A percentile compares a stretch with the other conserved stretches of the same genome.
phyloP scores from a whole-genome alignment of 1,284 basidiomycete species.

The Porogramme epimiltina region DNA sequence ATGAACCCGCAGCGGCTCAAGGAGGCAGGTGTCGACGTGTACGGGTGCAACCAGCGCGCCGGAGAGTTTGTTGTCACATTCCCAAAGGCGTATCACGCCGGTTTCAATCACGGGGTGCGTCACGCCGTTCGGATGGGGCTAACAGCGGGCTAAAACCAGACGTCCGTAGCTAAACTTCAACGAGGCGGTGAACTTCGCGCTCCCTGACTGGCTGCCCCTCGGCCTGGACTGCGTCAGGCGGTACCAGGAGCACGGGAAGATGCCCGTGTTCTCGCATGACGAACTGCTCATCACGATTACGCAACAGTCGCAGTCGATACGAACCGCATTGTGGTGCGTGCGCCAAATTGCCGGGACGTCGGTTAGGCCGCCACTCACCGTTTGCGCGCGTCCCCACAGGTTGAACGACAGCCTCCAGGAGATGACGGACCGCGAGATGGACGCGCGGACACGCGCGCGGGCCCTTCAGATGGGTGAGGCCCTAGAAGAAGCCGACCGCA shows the following conservation, averaged over 20 bases:
- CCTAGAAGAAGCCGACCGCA: constrained; percentile 78
- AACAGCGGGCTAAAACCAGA: constrained; percentile 4
- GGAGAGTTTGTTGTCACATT: constrained; percentile 98
- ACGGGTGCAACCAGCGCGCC: constrained; percentile 93
- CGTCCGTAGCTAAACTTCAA: constrained; percentile 88
- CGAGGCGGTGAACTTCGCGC: constrained; percentile 98
- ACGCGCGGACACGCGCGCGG: constrained; percentile 64
- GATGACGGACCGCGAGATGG: constrained; percentile 88
- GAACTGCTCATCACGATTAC: constrained; percentile 96
- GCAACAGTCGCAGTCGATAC: constrained; percentile 90
- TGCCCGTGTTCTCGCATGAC: constrained; percentile 98
- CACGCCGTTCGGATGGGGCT: background rate
- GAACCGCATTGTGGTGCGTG: constrained; percentile 87
- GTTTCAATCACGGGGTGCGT: constrained; percentile 95
- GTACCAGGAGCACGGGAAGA: constrained; percentile 88
- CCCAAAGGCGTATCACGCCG: constrained; percentile 98
- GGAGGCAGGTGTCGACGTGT: constrained; percentile 92
- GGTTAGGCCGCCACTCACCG: constrained; percentile 3
- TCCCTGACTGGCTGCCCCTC: constrained; percentile 92
- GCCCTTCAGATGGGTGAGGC: constrained; percentile 63
- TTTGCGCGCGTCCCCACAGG: constrained; percentile 49
- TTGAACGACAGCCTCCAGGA: constrained; percentile 81
- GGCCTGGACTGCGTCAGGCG: constrained; percentile 88
- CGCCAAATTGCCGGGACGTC: constrained; percentile 8
- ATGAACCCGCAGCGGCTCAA: constrained; percentile 93